Base-by-base conservation (phyloP, 2,329 filamentous ascomycete species). In the Colletotrichum spaethianum region DNA sequence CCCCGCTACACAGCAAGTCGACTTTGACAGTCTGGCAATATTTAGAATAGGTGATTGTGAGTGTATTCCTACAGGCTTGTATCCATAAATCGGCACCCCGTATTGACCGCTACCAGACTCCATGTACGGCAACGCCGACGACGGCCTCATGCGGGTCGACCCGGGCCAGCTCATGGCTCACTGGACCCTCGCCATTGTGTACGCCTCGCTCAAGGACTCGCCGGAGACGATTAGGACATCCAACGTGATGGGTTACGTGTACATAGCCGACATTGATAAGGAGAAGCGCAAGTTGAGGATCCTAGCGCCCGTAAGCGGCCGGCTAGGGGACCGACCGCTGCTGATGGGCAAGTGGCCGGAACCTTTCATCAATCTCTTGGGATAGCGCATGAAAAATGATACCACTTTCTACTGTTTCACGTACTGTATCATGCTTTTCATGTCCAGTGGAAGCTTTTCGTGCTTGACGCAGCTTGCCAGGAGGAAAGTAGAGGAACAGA, bases 251-350 rank as follows among this genome's bases (percentile, higher is more conserved):
- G 96, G 96, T 0, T 99, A 97, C 78, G 89, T 98, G 38, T 98
- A 98, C 78, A 93, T 98, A 20, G 93, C 94, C 0, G 94, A 98
- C 73, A 94, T 98, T 4, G 95, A 99, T 78, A 93, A 94, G 78
- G 92, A 93, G 76, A 93, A 93, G 81, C 91, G 91, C 75, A 93
- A 93, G 80, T 86, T 98, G 40, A 93, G 94, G 78, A 86, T 98
- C 26, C 84, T 99, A 70, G 92, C 94, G 23, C 96, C 96, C 1
- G 91, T 98, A 73, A 93, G 93, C 63, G 95, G 95, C 2, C 88
- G 93, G 70, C 87, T 98, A 72, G 94, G 94, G 0, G 90, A 93
- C 75, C 88, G 92, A 78, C 95, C 96, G 6, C 85, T 98, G 77
- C 86, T 98, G 23, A 93, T 93, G 91, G 95, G 94, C 11, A 90